These are phyloP conservation scores for Tulasnella sp. DNA, from an alignment of 768 basidiomycete genomes.

Conservation along the genomic window DNA sequence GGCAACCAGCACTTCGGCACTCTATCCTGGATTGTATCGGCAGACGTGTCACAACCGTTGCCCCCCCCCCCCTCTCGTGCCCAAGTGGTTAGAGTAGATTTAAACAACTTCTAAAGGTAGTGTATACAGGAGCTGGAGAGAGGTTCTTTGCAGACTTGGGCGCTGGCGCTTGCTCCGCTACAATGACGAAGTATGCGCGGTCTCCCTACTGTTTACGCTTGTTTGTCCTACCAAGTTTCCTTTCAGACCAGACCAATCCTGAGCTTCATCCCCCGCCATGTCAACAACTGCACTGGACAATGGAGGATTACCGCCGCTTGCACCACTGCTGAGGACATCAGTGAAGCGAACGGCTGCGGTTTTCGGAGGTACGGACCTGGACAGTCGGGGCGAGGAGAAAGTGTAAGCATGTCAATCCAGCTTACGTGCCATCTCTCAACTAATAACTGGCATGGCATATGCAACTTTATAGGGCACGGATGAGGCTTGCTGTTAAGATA, in stretches of 20 bases:
- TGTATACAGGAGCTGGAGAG: too few species aligned
- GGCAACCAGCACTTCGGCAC: too few species aligned
- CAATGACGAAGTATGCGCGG: too few species aligned
- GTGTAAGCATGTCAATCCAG: constrained; percentile 52
- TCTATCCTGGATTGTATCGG: too few species aligned
- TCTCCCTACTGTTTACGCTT: neutral
- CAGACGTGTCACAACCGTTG: too few species aligned
- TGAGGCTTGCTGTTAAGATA: constrained; percentile 82
- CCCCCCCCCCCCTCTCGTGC: too few species aligned
- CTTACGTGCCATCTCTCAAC: neutral
- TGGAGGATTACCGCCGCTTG: constrained; percentile 53
- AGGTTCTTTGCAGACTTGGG: too few species aligned
- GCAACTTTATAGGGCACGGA: constrained; percentile 56
- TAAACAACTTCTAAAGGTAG: too few species aligned
- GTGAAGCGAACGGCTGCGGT: constrained; percentile 62
- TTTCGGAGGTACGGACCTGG: constrained; percentile 32
- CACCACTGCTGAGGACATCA: constrained; percentile 62
- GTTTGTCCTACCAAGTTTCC: neutral
- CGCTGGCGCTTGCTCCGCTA: too few species aligned
- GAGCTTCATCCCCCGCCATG: neutral
- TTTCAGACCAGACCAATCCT: neutral
- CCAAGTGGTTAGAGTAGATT: too few species aligned
- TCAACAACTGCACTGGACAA: constrained; percentile 9
- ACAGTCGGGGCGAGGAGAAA: constrained; percentile 63
- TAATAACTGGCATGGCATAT: neutral